These are phyloP conservation scores for Hypoxylon intermedium DNA, from an alignment of 495 filamentous ascomycete genomes.

Conservation along the genomic window DNA sequence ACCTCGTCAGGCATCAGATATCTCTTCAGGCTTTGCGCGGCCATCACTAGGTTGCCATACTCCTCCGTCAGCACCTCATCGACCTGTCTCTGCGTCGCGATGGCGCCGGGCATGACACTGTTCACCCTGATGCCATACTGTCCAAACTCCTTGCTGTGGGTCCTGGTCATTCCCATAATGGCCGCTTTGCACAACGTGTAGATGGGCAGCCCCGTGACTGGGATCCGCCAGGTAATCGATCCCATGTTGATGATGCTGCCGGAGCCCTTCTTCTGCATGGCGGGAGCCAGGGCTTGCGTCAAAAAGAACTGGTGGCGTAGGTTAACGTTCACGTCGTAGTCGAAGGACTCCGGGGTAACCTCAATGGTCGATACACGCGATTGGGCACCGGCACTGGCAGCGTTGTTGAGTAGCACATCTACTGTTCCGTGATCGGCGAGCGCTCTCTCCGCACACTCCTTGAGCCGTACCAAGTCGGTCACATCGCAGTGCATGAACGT, in stretches of 20 bases:
- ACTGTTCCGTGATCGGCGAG: conserved; percentile 41
- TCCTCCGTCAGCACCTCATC: conserved; percentile 52
- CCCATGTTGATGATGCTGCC: conserved; percentile 65
- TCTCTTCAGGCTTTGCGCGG: conserved; percentile 50
- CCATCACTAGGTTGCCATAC: conserved; percentile 50
- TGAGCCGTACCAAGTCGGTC: conserved; percentile 43
- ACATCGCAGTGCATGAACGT: conserved; percentile 59
- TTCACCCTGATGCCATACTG: conserved; percentile 62
- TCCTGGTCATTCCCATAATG: conserved; percentile 63
- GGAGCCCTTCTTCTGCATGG: conserved; percentile 37
- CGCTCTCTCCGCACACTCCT: conserved; percentile 42
- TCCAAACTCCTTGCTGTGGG: conserved; percentile 64
- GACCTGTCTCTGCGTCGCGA: conserved; percentile 51
- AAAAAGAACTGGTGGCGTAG: conserved; percentile 51
- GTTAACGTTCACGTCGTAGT: conserved; percentile 40
- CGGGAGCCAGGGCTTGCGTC: conserved; percentile 55
- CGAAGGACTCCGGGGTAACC: conserved; percentile 42
- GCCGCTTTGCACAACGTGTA: conserved; percentile 65
- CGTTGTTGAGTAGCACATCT: conserved; percentile 52
- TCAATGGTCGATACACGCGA: conserved; percentile 37
- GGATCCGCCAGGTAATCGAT: conserved; percentile 59
- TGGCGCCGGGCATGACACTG: conserved; percentile 56
- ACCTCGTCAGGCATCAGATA: conserved; percentile 50
- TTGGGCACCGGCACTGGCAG: conserved; percentile 35
- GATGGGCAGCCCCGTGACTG: conserved; percentile 50